Base-by-base conservation (phyloP, 768 basidiomycete genomes). In the Phylloporus sp. region DNA sequence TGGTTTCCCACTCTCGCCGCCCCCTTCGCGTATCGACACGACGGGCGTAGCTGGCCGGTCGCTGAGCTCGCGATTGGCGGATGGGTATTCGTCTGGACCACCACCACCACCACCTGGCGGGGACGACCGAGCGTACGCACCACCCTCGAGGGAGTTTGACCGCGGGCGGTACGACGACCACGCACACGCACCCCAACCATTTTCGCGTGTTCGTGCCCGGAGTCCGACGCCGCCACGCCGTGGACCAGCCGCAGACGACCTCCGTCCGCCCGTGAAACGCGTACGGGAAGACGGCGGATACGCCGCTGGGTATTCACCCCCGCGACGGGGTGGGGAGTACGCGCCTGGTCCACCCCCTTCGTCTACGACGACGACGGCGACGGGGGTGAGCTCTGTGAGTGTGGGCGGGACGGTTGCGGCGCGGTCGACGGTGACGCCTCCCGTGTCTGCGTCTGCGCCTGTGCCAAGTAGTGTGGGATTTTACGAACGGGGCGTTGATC, bases 181-280 rank as follows among this genome's bases (percentile, higher is more conserved):
- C 21, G n/a, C 62, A 6, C 44, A 38, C 5, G 57, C 62, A 3
- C 50, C 64, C 7, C 40, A 43, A 1, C 44, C 49, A 14, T 72
- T 69, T 49, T 65, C 63, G n/a, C 70, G 75, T 5, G 67, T 75
- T 18, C 69, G 77, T n/a, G 67, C 53, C 10, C 68, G 75, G 33
- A 78, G 76, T 48, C 68, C 72, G 5, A 78, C 73, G 58, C 53
- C 65, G 3, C 50, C 65, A 7, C 61, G 74, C 13, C 56, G 65
- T 23, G 66, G 61, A 0, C 52, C 62, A 1, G 48, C 52, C 6
- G 53, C 38, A 17, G 74, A 73, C 20, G 76, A 74, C 35, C 20
- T 63, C 20, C 66, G 76, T 20, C 76, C 76, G 7, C 74, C 75
- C 3, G 24, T 69, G 38, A 78, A 78, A 44, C 65, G 77, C 28